These are phyloP conservation scores for Globisporangium abappressorium DNA, from an alignment of 352 stramenopile genomes.

Conservation along the genomic window DNA sequence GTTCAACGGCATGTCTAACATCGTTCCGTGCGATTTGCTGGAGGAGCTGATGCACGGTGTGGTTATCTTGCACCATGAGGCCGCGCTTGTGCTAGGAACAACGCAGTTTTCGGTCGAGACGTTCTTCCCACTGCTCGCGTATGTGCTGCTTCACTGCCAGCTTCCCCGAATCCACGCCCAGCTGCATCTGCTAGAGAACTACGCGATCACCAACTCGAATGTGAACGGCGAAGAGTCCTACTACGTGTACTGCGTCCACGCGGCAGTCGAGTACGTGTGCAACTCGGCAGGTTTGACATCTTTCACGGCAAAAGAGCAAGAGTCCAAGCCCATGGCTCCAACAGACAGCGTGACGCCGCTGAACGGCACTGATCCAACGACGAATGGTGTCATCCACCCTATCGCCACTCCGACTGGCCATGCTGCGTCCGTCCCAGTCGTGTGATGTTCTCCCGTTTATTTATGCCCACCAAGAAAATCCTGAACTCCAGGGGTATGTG, in stretches of 20 bases:
- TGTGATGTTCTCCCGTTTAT: constrained; percentile 12
- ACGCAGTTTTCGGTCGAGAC: constrained; percentile 86
- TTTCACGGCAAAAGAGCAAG: not conserved
- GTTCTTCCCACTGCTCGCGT: constrained; percentile 82
- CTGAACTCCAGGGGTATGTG: not conserved
- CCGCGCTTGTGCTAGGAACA: constrained; percentile 81
- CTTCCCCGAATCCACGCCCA: constrained; percentile 75
- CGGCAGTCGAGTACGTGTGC: constrained; percentile 81
- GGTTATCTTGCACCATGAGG: constrained; percentile 80
- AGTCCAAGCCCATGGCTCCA: not conserved
- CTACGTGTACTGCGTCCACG: constrained; percentile 87
- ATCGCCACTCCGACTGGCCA: not conserved
- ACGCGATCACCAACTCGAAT: constrained; percentile 74
- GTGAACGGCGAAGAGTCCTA: constrained; percentile 87
- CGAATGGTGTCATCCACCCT: not conserved
- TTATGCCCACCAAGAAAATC: constrained; percentile 8
- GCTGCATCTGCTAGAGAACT: constrained; percentile 81
- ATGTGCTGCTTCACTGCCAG: constrained; percentile 74
- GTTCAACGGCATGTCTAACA: constrained; percentile 74
- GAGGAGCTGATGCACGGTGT: constrained; percentile 86
- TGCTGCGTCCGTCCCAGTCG: constrained; percentile 4
- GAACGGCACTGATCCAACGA: not conserved
- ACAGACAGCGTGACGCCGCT: not conserved
- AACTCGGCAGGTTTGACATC: constrained; percentile 41
- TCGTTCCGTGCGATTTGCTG: constrained; percentile 81